Base-by-base conservation (phyloP, 2,329 filamentous ascomycete genomes). In the Fusarium equiseti region DNA sequence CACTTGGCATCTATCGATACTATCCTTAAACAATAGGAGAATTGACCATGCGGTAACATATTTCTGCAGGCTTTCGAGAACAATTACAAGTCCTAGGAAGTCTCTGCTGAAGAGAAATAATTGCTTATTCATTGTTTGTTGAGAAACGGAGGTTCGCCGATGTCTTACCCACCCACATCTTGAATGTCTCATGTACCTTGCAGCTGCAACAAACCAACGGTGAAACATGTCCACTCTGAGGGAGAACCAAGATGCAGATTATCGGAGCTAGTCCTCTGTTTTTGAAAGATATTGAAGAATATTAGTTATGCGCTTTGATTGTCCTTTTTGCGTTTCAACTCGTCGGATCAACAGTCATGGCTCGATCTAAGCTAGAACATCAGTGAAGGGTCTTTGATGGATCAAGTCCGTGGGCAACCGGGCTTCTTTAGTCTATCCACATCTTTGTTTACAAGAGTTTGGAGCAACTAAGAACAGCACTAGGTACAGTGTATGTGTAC, bases 111-210 rank as follows among this genome's bases (percentile, higher is more conserved):
- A 53, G n/a, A 53, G 27, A 51, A 27, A 12, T 12, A n/a, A 18
- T 27, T 52, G 6, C 32, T 53, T 53, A 24, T 29, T 53, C 35
- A 7, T 53, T 53, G 24, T 29, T 53, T 53, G n/a, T 20, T 43
- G 35, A 52, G 12, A 52, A 38, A n/a, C 10, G 18, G 24, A 48
- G 45, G 45, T 29, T 29, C 27, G 18, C 40, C 29, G 35, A 50
- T 42, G 35, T 42, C 27, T 51, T 43, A 35, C 24, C 46, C 26
- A 62, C 49, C 20, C 13, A 38, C 42, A 38, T 38, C 18, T 43
- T 13, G 50, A 32, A 56, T 69, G 68, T 71, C 59, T 71, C 68
- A 69, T 24, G 68, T 71, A 69, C 68, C 68, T 69, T 65, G 68
- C 59, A 69, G 42, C 52, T 55, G 59, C 59, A 58, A 49, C 51